Conservation (phyloP, 164 flowering plant species). For the Vitis cinerea region DNA sequence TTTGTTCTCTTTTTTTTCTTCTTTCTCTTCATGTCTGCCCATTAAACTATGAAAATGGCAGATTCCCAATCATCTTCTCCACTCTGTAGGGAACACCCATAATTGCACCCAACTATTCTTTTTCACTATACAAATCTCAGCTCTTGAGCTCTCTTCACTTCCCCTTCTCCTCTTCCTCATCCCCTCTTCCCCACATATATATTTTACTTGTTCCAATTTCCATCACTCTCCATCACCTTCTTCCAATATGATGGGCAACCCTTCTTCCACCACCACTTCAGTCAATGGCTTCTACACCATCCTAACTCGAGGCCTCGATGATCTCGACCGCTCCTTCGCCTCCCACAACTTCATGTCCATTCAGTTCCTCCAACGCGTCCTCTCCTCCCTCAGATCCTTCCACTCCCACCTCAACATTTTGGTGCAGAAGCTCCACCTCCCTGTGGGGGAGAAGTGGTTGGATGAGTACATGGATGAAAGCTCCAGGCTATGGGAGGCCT, state of each 20-base stretch:
- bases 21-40: background rate
- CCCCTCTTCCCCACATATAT: background rate
- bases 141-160: background rate
- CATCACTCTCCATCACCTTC: conserved; percentile 9
- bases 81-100: conserved; percentile 25
- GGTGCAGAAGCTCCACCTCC: conserved; percentile 23
- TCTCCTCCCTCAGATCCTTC: conserved; percentile 23
- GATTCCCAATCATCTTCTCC: conserved; percentile 29
- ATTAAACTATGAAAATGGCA: conserved; percentile 14
- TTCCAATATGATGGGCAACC: conserved; percentile 10
- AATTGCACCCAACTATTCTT: conserved; percentile 23
- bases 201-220: conserved; percentile 11
- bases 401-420: conserved; percentile 24
- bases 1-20: background rate
- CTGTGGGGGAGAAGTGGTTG: conserved; percentile 28
- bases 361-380: conserved; percentile 22
- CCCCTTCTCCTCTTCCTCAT: background rate
- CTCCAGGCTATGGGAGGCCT: conserved; percentile 30
- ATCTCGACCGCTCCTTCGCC: conserved; percentile 15
- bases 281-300: conserved; percentile 24
- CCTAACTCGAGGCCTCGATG: conserved; percentile 16
- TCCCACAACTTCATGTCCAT: conserved; percentile 22
- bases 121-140: conserved; percentile 5
- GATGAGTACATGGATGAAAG: conserved; percentile 39
- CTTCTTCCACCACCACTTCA: conserved; percentile 20